Base-by-base conservation (phyloP, 441 rosid species). In the Aquilaria agallochum region DNA sequence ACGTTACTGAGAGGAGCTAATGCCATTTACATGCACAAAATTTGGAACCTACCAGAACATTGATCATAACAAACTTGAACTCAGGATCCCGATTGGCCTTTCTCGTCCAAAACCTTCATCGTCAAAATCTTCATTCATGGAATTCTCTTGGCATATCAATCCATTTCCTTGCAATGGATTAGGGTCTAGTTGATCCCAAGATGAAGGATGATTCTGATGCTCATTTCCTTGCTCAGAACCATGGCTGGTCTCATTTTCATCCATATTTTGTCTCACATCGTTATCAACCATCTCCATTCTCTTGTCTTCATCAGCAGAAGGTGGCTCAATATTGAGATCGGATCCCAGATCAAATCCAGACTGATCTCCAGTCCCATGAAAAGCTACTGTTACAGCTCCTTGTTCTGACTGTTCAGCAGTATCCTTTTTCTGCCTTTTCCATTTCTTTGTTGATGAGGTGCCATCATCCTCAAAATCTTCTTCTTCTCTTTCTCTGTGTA, bases 401-500 rank as follows among this genome's bases (percentile, higher is more conserved):
- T 80, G 88, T 14, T 92, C 98, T 31, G 85, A 68, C 73, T 80
- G 96, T 71, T 92, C 99, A 2, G 88, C 75, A 51, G 90, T 69
- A 64, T 95, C 99, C 68, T 92, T 90, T 73, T 86, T 90, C 60
- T 80, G 98, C 59, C 98, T 85, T 83, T 87, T 95, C 98, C 99
- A 92, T 77, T 95, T 92, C 86, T 95, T 95, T 20, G 99, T 95
- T 33, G 98, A 95, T 60, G 98, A 95, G 71, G 99, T 95, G 49
- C 98, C 98, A 59, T 95, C 99, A 71, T 95, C 98, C 76, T 95
- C 99, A 62, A 95, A 92, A 79, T 95, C 99, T 80, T 95, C 99
- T 77, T 95, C 98, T 80, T 92, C 99, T 76, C 96, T 87, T 53
- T 92, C 95, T 73, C 95, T 72, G 67, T 95, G 99, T 64, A 90